Evolutionary conservation across 139 green algal species (phyloP).

Genomic region (Yamagishiella unicocca): DNA sequence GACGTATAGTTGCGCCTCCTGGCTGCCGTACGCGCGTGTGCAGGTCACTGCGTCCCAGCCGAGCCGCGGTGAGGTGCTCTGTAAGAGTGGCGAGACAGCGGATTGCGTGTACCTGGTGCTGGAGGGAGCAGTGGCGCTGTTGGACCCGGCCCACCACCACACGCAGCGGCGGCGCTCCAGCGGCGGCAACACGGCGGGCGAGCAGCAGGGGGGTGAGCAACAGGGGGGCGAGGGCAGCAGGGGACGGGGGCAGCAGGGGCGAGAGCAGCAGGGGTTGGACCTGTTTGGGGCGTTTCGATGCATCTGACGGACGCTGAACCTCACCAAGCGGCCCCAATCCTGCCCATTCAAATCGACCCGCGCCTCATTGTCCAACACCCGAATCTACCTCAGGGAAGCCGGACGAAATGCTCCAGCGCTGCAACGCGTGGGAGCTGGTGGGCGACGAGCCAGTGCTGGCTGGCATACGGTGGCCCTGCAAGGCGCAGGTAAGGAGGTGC

Average conservation of each 20-base stretch:
- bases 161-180: not conserved
- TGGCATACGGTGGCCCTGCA: not conserved
- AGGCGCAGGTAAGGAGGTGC: not conserved
- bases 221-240: not conserved
- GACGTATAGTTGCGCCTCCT: not conserved
- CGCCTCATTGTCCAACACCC: not conserved
- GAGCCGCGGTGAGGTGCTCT: not conserved
- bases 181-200: not conserved
- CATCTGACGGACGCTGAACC: not conserved
- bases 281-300: not conserved
- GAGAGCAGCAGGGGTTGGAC: not conserved
- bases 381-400: not conserved
- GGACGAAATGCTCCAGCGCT: not conserved
- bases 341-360: not conserved
- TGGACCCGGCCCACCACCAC: not conserved
- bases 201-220: not conserved
- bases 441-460: constrained; percentile 10
- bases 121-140: not conserved
- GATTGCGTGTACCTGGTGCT: not conserved
- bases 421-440: not conserved
- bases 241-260: too few relatives aligned
- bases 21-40: not conserved
- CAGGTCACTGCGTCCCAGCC: not conserved
- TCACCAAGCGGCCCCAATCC: not conserved
- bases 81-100: not conserved